Base-by-base conservation (phyloP, 192 early-diverging fungal species). In the Martensiomyces pterosporus region DNA sequence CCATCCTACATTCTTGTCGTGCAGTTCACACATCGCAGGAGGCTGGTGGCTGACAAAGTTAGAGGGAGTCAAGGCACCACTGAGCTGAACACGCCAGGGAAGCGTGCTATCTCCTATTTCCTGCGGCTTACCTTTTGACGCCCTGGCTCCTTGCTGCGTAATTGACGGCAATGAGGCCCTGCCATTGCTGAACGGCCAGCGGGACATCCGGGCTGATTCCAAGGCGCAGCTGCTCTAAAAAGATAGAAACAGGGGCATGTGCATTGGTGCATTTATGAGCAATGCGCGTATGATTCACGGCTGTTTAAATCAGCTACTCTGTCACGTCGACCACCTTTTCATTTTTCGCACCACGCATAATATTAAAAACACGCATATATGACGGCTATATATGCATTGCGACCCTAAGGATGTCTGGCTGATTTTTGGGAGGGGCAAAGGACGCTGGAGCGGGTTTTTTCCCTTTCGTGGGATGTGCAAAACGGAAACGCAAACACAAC, bases 121-220 rank as follows among this genome's bases (percentile, higher is more conserved):
- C 3, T 5, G 15, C 21, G 10, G 0, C 39, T 46, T 83, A 77
- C 64, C 89, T 76, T 32, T 82, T 82, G 44, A 98, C 82, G 3
- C 95, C 93, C 17, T 54, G 57, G 24, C 78, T 80, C 13, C 88
- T 77, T 2, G 95, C 95, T 9, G 90, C 67, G 63, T 98, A 98
- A 67, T 90, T 91, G 36, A 91, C 85, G 2, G 90, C 91, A 43
- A 92, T 80, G 17, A 95, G 67, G 5, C 79, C 80, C 19, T 85
- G 72, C 95, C 95, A 98, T 67, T 98, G 95, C 62, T 90, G 91
- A 10, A 93, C 90, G 12, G 81, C 85, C 9, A 92, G 45, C n/a
- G 93, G 92, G 9, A 72, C 40, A 26, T 82, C 79, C 0, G 77
- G 39, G 34, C 84, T 64, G 24, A 91, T 61, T 23, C 80, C 85